These are phyloP conservation scores for Phycomyces blakesleeanus DNA, from an alignment of 192 early-diverging fungal species.

Conservation along the genomic window DNA sequence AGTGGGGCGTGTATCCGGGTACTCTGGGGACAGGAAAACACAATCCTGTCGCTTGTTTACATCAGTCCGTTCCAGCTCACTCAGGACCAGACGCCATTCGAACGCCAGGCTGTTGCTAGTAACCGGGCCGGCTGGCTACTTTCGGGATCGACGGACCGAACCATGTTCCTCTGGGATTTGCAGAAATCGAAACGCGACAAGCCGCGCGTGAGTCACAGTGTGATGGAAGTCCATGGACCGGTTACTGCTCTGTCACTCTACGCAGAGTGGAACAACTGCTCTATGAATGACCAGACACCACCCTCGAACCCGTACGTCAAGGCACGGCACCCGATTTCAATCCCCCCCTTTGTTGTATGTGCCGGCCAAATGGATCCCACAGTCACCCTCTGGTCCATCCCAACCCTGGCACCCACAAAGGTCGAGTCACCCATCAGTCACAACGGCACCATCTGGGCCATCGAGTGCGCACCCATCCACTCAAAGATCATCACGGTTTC, in stretches of 20 bases:
- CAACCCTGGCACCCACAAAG: slow-evolving; percentile 6
- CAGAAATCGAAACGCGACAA: not conserved
- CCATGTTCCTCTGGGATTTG: slow-evolving; percentile 16
- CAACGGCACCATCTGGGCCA: slow-evolving; percentile 16
- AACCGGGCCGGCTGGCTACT: slow-evolving; percentile 9
- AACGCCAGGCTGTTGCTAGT: not conserved
- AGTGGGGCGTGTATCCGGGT: slow-evolving; percentile 9
- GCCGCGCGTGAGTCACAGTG: not conserved
- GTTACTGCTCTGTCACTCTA: slow-evolving; percentile 11
- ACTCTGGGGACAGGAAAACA: slow-evolving; percentile 16
- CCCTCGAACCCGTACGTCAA: not conserved
- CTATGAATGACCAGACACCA: not conserved
- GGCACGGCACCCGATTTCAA: slow-evolving; percentile 3
- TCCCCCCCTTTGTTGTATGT: slow-evolving; percentile 9
- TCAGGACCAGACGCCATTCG: not conserved
- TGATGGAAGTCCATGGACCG: slow-evolving; percentile 14
- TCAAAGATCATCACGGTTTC: slow-evolving; percentile 15
- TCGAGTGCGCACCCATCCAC: slow-evolving; percentile 9
- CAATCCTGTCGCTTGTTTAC: slow-evolving; percentile 2
- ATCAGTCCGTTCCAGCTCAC: not conserved
- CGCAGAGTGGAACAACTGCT: not conserved
- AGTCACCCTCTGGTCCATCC: slow-evolving; percentile 7
- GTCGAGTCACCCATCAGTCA: slow-evolving; percentile 13
- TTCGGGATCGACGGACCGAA: slow-evolving; percentile 18
- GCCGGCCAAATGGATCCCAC: slow-evolving; percentile 1